Evolutionary conservation across 768 basidiomycete species (phyloP).

Genomic region (Coprinellus micaceus): DNA sequence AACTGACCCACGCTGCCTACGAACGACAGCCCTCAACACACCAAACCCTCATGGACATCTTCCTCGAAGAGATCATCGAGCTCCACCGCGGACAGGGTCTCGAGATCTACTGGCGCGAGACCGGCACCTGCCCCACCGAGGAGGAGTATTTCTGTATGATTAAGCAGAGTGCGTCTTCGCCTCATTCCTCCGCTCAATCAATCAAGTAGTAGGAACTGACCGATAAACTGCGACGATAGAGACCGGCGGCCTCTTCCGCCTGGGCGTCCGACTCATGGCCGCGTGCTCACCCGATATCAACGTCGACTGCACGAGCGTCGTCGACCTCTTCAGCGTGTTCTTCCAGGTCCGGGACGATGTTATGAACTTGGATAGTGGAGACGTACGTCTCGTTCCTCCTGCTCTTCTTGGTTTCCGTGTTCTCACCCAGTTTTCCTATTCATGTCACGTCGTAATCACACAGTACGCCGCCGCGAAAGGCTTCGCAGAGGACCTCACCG

Average conservation of each 20-base stretch:
- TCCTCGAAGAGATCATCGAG: slow-evolving; percentile 24
- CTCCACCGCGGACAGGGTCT: slow-evolving; percentile 90
- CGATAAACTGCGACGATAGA: slow-evolving; percentile 38
- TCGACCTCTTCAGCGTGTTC: slow-evolving; percentile 82
- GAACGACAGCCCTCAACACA: no score
- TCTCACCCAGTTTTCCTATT: neutral
- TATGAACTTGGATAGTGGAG: slow-evolving; percentile 82
- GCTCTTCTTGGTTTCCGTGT: neutral
- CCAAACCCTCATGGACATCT: slow-evolving; percentile 37
- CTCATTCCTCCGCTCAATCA: neutral
- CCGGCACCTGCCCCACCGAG: slow-evolving; percentile 84
- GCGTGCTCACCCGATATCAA: slow-evolving; percentile 53
- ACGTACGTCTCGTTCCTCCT: slow-evolving; percentile 41
- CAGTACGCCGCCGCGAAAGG: slow-evolving; percentile 77
- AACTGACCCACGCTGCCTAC: no score
- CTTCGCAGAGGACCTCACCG: slow-evolving; percentile 87
- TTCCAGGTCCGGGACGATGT: slow-evolving; percentile 92
- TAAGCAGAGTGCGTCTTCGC: slow-evolving; percentile 66
- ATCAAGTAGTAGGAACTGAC: neutral
- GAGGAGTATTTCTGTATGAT: slow-evolving; percentile 92
- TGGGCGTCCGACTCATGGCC: slow-evolving; percentile 85
- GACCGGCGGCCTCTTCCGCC: slow-evolving; percentile 76
- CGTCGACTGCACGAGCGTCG: slow-evolving; percentile 78
- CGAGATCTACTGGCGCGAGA: slow-evolving; percentile 88
- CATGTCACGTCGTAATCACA: neutral